phyloP scores from a whole-genome alignment of 441 rosid genomes.

The Syzygium malaccense region DNA sequence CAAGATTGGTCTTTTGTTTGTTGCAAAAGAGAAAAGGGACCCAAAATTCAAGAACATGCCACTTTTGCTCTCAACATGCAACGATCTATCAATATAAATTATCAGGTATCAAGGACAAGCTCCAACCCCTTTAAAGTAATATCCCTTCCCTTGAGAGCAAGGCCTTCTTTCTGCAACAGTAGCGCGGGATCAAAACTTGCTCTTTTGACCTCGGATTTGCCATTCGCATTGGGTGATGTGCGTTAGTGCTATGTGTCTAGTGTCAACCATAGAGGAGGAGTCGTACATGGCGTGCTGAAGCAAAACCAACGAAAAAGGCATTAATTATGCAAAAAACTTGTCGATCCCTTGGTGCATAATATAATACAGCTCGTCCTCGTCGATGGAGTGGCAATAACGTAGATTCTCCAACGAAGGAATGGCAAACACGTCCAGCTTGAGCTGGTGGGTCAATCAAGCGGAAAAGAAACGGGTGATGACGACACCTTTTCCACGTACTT shows the following conservation, averaged over 20 bases:
- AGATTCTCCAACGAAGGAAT: background rate
- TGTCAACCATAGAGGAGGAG: background rate
- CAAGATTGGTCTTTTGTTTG: background rate
- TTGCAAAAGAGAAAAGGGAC: background rate
- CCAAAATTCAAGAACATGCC: background rate
- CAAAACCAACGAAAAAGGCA: background rate
- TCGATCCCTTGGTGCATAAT: background rate
- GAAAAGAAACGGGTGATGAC: background rate
- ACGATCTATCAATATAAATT: background rate
- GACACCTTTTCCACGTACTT: too few species aligned
- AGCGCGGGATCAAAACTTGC: background rate
- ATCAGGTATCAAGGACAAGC: background rate
- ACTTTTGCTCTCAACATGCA: background rate
- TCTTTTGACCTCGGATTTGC: background rate
- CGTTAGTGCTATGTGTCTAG: background rate
- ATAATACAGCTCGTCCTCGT: background rate
- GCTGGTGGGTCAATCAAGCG: background rate
- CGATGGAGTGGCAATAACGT: background rate
- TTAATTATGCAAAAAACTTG: background rate
- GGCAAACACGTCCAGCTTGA: background rate
- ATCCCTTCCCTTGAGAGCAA: background rate
- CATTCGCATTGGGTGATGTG: background rate
- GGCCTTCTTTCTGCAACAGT: background rate
- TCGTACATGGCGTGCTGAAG: background rate
- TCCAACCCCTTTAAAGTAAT: background rate